Conservation (phyloP, 768 basidiomycete genomes). For the Leccinellum luteum region DNA sequence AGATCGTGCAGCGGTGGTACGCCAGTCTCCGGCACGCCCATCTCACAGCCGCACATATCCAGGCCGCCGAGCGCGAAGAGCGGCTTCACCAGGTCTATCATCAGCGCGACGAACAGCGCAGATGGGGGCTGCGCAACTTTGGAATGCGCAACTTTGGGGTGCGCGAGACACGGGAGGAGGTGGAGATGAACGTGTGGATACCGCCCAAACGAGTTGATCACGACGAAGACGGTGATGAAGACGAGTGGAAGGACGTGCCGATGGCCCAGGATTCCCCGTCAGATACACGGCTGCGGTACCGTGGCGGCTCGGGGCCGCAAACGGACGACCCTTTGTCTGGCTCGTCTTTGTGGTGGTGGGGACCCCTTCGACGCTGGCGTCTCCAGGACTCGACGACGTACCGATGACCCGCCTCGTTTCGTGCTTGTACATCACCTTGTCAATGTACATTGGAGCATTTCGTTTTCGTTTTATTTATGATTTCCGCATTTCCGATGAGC, state of each 20-base stretch:
- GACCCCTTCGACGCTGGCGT: conserved; percentile 70
- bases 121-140: conserved; percentile 78
- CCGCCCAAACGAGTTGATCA: neutral
- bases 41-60: conserved; percentile 62
- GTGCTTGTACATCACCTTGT: too few species aligned
- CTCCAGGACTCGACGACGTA: conserved; percentile 77
- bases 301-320: neutral
- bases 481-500: neutral
- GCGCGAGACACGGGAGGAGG: conserved; percentile 25
- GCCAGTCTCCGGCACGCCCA: conserved; percentile 67
- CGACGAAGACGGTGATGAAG: conserved; percentile 22
- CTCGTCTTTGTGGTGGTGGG: conserved; percentile 77
- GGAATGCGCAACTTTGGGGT: conserved; percentile 52
- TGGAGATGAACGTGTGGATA: conserved; percentile 1
- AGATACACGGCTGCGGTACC: conserved; percentile 9
- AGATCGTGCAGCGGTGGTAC: conserved; percentile 52
- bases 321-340: conserved; percentile 7
- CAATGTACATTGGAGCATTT: too few species aligned
- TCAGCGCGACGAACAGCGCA: conserved; percentile 37
- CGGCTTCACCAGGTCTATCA: conserved; percentile 61
- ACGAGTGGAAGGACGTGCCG: conserved; percentile 20
- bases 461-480: too few species aligned
- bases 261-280: neutral
- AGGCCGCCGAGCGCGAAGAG: conserved; percentile 66
- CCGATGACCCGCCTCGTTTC: conserved; percentile 18